Evolutionary conservation across 1,284 basidiomycete species (phyloP).

Genomic region (Porogramme epimiltina): DNA sequence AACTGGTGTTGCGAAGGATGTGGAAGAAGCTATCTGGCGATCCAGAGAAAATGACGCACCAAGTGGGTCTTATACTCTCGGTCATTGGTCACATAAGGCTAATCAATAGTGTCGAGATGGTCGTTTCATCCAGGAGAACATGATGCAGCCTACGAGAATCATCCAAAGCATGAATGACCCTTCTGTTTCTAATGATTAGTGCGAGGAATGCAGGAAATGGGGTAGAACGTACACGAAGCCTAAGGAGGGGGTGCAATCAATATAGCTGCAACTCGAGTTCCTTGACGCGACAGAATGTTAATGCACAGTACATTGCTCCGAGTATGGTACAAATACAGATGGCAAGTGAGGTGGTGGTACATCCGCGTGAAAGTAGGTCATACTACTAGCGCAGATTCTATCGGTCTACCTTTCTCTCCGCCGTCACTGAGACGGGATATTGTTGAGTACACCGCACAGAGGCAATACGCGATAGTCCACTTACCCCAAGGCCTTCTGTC

Average conservation of each 20-base stretch:
- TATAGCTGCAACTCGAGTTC: too few relatives aligned
- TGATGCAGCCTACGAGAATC: slow-evolving; percentile 54
- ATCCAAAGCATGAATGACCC: slow-evolving; percentile 55
- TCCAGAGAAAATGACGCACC: slow-evolving; percentile 77
- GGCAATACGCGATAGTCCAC: slow-evolving; percentile 31
- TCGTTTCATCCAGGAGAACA: slow-evolving; percentile 54
- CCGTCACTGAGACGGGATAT: slow-evolving; percentile 30
- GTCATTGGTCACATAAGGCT: neutral
- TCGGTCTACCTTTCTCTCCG: slow-evolving; percentile 36
- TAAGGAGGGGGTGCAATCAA: too few relatives aligned
- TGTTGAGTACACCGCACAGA: neutral
- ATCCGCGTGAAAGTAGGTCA: neutral
- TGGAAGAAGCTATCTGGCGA: slow-evolving; percentile 68
- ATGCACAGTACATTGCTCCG: slow-evolving; percentile 5
- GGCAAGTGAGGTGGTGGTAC: slow-evolving; percentile 8
- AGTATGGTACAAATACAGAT: slow-evolving; percentile 21
- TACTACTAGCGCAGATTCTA: slow-evolving; percentile 8
- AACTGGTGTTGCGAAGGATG: slow-evolving; percentile 71
- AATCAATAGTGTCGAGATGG: slow-evolving; percentile 42
- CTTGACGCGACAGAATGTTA: neutral
- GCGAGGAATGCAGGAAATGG: too few relatives aligned
- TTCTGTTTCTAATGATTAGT: neutral
- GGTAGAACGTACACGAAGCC: too few relatives aligned
- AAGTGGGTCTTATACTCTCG: slow-evolving; percentile 52
- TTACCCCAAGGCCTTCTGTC: slow-evolving; percentile 89